These are phyloP conservation scores for Calocera cornea DNA, from an alignment of 768 basidiomycete genomes.

Conservation along the genomic window DNA sequence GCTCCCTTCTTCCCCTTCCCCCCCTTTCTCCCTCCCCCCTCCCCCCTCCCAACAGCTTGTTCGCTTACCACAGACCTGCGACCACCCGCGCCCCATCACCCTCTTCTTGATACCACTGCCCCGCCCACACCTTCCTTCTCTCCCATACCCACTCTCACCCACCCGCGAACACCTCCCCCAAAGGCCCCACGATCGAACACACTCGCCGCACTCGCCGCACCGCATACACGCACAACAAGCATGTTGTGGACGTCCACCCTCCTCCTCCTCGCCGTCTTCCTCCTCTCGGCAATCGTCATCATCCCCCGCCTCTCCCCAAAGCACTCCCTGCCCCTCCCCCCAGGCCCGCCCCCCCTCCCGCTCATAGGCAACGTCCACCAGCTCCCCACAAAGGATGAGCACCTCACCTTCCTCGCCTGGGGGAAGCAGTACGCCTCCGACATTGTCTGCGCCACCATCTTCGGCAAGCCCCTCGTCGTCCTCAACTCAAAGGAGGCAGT, in stretches of 20 bases:
- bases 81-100: neutral
- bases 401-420: constrained; percentile 18
- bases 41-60: neutral
- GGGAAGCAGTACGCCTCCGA: constrained; percentile 14
- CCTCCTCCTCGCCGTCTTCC: neutral
- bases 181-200: too few species aligned
- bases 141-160: neutral
- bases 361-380: constrained; percentile 12
- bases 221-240: neutral
- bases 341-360: constrained; percentile 7
- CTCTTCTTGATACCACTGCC: neutral
- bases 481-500: neutral
- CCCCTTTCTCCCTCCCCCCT: neutral
- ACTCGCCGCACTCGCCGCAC: neutral
- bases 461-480: neutral
- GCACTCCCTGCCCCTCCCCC: constrained; percentile 11
- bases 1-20: neutral
- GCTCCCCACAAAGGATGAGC: constrained; percentile 12
- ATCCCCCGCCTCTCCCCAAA: neutral
- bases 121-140: neutral
- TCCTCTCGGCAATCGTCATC: neutral
- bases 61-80: constrained; percentile 1
- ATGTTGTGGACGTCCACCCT: neutral
- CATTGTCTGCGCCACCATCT: constrained; percentile 2
- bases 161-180: neutral